Conservation (phyloP, 768 basidiomycete species). For the Russula brevipes region DNA sequence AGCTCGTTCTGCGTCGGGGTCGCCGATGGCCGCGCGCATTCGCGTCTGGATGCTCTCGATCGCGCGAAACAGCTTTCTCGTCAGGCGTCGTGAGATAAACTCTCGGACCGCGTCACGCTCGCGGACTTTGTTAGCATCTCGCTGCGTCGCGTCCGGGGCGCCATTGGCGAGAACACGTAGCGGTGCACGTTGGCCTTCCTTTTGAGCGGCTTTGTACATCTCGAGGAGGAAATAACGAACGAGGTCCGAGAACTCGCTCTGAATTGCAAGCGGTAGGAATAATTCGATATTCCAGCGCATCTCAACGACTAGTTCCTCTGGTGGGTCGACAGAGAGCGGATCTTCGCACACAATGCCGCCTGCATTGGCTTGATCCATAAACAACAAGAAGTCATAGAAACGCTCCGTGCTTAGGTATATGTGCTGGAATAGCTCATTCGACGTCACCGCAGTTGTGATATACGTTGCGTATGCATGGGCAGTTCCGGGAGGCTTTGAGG, state of each 20-base stretch:
- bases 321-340: slow-evolving; percentile 61
- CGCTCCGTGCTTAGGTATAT: slow-evolving; percentile 79
- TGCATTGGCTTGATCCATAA: slow-evolving; percentile 94
- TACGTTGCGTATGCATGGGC: slow-evolving; percentile 96
- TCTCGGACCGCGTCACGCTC: slow-evolving; percentile 66
- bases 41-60: slow-evolving; percentile 60
- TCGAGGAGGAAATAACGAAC: slow-evolving; percentile 84
- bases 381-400: slow-evolving; percentile 90
- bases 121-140: slow-evolving; percentile 59
- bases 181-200: slow-evolving; percentile 59
- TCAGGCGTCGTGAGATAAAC: slow-evolving; percentile 77
- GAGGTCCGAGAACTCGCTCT: slow-evolving; percentile 64
- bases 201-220: slow-evolving; percentile 69
- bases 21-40: slow-evolving; percentile 53
- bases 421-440: slow-evolving; percentile 93
- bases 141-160: slow-evolving; percentile 58
- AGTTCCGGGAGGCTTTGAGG: slow-evolving; percentile 92
- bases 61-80: slow-evolving; percentile 67
- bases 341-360: slow-evolving; percentile 85
- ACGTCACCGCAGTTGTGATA: slow-evolving; percentile 86
- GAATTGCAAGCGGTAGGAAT: slow-evolving; percentile 82
- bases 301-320: slow-evolving; percentile 64
- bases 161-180: slow-evolving; percentile 64
- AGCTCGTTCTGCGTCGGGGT: slow-evolving; percentile 47
- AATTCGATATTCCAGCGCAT: slow-evolving; percentile 91